A percentile compares a stretch with the other conserved stretches of the same genome.
Evolutionary conservation across 495 filamentous ascomycete species (phyloP).

Genomic region (Penicillium alfredii): DNA sequence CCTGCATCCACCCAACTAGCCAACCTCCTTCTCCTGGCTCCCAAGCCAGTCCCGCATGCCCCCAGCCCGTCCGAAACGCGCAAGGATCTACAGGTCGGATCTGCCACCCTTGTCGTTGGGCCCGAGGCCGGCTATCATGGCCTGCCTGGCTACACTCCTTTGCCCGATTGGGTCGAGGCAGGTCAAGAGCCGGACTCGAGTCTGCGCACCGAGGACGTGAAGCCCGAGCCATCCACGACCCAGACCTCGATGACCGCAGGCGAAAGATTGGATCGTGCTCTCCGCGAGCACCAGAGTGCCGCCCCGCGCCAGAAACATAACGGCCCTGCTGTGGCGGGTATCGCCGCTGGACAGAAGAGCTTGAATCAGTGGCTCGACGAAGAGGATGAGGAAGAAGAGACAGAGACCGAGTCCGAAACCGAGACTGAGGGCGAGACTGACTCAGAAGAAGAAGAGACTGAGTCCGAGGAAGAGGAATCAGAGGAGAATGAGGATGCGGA

Average conservation of each 20-base stretch:
- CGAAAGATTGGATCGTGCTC: constrained; percentile 57
- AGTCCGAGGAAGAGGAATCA: constrained; percentile 36
- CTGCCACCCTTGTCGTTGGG: constrained; percentile 76
- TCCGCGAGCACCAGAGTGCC: constrained; percentile 34
- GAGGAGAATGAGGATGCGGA: constrained; percentile 48
- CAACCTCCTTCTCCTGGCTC: constrained; percentile 81
- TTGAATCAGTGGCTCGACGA: constrained; percentile 83
- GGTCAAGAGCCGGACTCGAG: constrained; percentile 73
- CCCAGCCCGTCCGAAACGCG: constrained; percentile 78
- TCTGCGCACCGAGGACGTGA: constrained; percentile 52
- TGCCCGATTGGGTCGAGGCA: constrained; percentile 78
- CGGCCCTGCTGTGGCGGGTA: constrained; percentile 3
- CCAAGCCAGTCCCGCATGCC: constrained; percentile 85
- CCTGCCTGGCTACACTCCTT: constrained; percentile 64
- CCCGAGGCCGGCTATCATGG: constrained; percentile 64
- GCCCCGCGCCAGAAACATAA: constrained; percentile 15
- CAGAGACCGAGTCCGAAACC: constrained; percentile 39
- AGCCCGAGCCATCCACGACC: constrained; percentile 18
- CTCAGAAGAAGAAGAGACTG: constrained; percentile 44
- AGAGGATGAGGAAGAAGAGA: constrained; percentile 30
- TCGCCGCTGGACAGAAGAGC: constrained; percentile 53
- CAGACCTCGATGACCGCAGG: constrained; percentile 49
- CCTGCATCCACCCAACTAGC: constrained; percentile 78
- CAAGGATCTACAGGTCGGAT: constrained; percentile 70
- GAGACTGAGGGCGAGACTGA: constrained; percentile 44